Conservation (phyloP, 208 protist species). For the Leishmania gerbilli region DNA sequence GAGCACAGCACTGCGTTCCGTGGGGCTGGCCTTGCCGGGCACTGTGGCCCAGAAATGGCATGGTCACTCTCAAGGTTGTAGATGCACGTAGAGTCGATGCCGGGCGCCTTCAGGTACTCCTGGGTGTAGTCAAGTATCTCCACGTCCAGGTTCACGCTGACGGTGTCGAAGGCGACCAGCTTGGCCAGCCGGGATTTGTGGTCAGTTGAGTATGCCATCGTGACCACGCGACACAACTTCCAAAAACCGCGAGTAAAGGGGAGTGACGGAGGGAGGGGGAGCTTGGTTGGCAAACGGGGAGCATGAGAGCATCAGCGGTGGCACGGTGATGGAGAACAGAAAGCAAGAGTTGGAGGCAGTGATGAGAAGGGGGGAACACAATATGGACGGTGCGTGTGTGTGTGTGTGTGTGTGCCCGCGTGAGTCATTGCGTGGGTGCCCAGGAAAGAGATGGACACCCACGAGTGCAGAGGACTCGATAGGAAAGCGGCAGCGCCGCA, state of each 20-base stretch:
- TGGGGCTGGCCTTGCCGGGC: slow-evolving; percentile 37
- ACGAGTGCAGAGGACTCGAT: background rate
- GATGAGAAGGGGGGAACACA: background rate
- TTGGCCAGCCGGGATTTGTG: slow-evolving; percentile 47
- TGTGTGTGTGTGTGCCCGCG: background rate
- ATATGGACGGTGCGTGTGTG: background rate
- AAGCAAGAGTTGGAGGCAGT: background rate
- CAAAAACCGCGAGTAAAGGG: background rate
- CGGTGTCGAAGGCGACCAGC: slow-evolving; percentile 57
- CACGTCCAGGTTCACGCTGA: slow-evolving; percentile 48
- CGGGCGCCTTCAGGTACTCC: slow-evolving; percentile 35
- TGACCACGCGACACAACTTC: background rate
- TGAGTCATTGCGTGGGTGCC: background rate
- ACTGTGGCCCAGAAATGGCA: slow-evolving; percentile 63
- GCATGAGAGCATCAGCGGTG: background rate
- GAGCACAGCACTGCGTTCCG: slow-evolving; percentile 54
- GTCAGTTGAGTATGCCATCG: slow-evolving; percentile 4
- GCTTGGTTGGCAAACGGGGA: background rate
- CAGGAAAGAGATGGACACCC: background rate
- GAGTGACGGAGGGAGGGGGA: background rate
- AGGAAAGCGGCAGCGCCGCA: background rate
- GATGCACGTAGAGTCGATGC: slow-evolving; percentile 39
- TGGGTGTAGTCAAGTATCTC: slow-evolving; percentile 43
- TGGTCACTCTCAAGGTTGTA: slow-evolving; percentile 44
- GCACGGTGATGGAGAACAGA: background rate